Conservation (phyloP, 495 filamentous ascomycete genomes). For the Cladorrhinum samala region DNA sequence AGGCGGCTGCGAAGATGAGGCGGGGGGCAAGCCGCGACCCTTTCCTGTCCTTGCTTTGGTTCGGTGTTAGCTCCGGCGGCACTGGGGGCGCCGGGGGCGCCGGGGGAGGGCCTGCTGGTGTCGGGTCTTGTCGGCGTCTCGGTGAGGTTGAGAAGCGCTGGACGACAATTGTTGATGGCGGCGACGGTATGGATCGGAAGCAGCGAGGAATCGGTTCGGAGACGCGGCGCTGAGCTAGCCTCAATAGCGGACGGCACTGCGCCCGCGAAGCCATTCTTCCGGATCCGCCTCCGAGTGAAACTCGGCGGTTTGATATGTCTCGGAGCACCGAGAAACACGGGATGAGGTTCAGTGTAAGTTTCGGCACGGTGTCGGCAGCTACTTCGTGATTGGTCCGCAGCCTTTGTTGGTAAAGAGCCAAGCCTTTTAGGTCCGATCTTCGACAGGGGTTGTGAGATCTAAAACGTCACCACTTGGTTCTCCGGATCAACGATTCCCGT, state of each 20-base stretch:
- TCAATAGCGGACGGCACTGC: conserved; percentile 9
- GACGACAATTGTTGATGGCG: background rate
- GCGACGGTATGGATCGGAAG: background rate
- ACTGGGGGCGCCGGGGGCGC: background rate
- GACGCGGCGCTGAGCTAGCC: conserved; percentile 6
- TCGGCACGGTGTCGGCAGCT: no score
- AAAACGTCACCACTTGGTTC: background rate
- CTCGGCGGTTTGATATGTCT: background rate
- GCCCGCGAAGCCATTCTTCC: conserved; percentile 5
- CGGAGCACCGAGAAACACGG: background rate
- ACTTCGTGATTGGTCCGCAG: background rate
- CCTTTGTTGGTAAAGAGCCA: background rate
- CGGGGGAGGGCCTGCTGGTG: background rate
- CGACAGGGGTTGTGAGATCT: conserved; percentile 1
- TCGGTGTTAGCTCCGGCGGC: background rate
- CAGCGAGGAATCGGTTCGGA: background rate
- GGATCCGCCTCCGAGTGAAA: background rate
- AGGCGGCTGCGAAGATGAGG: conserved; percentile 25
- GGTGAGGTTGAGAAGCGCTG: no score
- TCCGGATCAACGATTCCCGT: conserved; percentile 1
- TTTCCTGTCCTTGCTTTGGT: conserved; percentile 19
- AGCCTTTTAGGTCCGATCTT: background rate
- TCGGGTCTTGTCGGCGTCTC: no score
- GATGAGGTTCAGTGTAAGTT: no score
- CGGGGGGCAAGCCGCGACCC: conserved; percentile 25